Conservation (phyloP, 2,329 filamentous ascomycete species). For the Ceratocystis alfenasii region DNA sequence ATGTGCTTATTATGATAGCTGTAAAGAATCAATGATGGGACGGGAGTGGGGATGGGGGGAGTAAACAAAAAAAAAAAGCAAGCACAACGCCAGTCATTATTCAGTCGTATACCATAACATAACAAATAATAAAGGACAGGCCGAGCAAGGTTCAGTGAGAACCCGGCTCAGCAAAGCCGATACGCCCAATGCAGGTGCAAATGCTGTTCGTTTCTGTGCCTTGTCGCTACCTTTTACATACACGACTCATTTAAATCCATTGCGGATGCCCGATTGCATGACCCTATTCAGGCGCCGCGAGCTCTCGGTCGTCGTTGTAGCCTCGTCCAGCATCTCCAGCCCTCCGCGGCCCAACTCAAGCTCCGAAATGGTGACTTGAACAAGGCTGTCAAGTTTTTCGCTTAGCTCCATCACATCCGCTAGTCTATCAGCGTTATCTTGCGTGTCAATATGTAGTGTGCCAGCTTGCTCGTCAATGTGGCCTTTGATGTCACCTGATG, state of each 20-base stretch:
- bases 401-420: slow-evolving; percentile 63
- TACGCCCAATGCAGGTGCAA: neutral
- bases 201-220: neutral
- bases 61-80: neutral
- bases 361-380: slow-evolving; percentile 61
- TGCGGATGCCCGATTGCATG: neutral
- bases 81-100: neutral
- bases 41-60: too few relatives aligned
- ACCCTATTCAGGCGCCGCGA: neutral
- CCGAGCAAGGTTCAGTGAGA: neutral
- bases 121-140: neutral
- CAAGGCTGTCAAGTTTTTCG: slow-evolving; percentile 55
- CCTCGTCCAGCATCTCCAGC: slow-evolving; percentile 3
- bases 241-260: neutral
- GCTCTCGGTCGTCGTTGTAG: neutral
- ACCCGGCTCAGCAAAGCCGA: neutral
- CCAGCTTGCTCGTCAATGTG: slow-evolving; percentile 83
- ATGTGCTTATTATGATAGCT: too few relatives aligned
- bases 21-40: too few relatives aligned
- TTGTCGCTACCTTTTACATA: neutral
- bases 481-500: slow-evolving; percentile 75
- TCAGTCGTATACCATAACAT: slow-evolving; percentile 1
- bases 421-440: slow-evolving; percentile 61
- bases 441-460: slow-evolving; percentile 66
- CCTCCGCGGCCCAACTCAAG: slow-evolving; percentile 38